A percentile compares a stretch with the other conserved stretches of the same genome.
Evolutionary conservation across 345 rosid species (phyloP).

Genomic region (Camelina laxa): DNA sequence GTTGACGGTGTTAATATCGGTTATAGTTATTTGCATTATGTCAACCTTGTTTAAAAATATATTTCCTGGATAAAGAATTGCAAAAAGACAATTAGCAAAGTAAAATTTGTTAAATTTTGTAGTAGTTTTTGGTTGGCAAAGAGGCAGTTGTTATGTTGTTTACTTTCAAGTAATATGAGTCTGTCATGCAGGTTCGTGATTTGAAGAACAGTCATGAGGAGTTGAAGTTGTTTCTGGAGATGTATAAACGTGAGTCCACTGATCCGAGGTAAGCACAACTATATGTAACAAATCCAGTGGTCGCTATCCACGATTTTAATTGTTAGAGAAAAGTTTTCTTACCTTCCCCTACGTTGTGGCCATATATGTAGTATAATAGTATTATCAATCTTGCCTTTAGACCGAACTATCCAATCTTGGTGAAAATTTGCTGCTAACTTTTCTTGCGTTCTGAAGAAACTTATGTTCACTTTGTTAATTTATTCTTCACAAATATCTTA

Average conservation of each 20-base stretch:
- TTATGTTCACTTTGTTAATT: not conserved
- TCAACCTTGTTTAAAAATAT: slow-evolving; percentile 16
- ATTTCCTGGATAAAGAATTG: not conserved
- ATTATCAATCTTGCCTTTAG: slow-evolving; percentile 11
- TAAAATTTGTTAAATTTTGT: not conserved
- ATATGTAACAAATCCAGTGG: not conserved
- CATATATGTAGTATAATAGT: slow-evolving; percentile 11
- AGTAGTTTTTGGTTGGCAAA: not conserved
- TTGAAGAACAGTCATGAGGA: slow-evolving; percentile 67
- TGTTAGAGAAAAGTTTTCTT: slow-evolving; percentile 1
- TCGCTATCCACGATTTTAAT: not conserved
- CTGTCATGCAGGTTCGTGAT: slow-evolving; percentile 70
- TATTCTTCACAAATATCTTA: not conserved
- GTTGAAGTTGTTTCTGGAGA: slow-evolving; percentile 82
- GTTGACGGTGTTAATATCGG: slow-evolving; percentile 11
- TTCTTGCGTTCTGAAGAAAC: not conserved
- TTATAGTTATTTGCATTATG: not conserved
- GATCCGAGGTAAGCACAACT: slow-evolving; percentile 63
- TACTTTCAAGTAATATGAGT: slow-evolving; percentile 26
- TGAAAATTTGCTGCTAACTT: slow-evolving; percentile 26
- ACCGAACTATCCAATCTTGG: not conserved
- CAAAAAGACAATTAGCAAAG: not conserved
- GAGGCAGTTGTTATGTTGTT: slow-evolving; percentile 19
- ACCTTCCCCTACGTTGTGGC: slow-evolving; percentile 5
- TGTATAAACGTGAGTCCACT: slow-evolving; percentile 80